Evolutionary conservation across 2,329 filamentous ascomycete species (phyloP).

Genomic region (Diaporthe citriasiana): DNA sequence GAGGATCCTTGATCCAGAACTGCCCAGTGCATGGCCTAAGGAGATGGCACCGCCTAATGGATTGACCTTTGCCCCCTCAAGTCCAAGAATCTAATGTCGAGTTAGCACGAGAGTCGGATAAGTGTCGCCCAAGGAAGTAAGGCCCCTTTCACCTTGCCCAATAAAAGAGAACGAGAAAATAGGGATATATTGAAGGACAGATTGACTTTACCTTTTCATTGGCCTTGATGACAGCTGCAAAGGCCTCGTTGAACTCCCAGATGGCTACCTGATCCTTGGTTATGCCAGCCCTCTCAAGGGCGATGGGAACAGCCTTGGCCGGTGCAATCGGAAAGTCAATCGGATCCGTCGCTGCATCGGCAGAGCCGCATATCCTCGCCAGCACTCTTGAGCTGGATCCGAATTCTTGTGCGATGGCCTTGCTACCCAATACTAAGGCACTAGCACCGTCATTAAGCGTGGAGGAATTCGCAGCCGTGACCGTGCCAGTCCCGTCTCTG

Average conservation of each 20-base stretch:
- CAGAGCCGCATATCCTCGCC: constrained; percentile 87
- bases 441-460: constrained; percentile 96
- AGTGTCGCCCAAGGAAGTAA: not conserved
- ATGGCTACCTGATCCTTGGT: constrained; percentile 91
- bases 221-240: constrained; percentile 94
- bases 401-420: constrained; percentile 84
- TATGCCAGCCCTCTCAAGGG: constrained; percentile 89
- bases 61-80: constrained; percentile 86
- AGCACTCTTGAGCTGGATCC: constrained; percentile 83
- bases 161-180: not conserved
- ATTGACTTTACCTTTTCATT: constrained; percentile 80
- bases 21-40: constrained; percentile 91
- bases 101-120: not conserved
- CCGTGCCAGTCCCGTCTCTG: constrained; percentile 85
- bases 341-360: constrained; percentile 90
- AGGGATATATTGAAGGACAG: not conserved
- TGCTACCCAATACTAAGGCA: constrained; percentile 87
- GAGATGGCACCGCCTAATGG: constrained; percentile 92
- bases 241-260: constrained; percentile 99
- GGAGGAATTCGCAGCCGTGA: constrained; percentile 95
- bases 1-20: constrained; percentile 91
- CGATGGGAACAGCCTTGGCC: constrained; percentile 91
- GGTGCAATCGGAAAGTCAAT: constrained; percentile 97
- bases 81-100: constrained; percentile 77
- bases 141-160: no score